Conservation (phyloP, 1,284 basidiomycete species). For the Trichosporon sp. region DNA sequence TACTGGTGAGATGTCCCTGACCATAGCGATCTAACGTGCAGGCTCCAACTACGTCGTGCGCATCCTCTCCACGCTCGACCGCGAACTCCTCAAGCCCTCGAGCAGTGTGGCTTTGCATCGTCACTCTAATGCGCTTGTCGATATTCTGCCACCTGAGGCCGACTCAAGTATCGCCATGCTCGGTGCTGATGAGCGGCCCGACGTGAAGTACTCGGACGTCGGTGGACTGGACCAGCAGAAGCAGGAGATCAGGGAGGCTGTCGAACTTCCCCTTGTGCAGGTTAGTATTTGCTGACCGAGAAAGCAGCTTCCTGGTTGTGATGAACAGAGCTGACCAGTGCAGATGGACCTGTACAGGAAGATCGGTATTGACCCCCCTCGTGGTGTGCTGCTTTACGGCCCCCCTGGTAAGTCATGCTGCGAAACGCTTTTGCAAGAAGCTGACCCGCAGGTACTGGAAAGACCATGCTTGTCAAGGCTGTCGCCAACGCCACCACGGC, state of each 20-base stretch:
- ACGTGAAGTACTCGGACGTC: constrained; percentile 83
- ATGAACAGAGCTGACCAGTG: not conserved
- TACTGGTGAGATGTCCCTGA: constrained; percentile 56
- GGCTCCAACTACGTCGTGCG: constrained; percentile 97
- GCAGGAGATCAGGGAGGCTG: constrained; percentile 98
- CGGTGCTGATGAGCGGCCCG: constrained; percentile 86
- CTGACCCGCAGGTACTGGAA: constrained; percentile 74
- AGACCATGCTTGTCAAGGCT: constrained; percentile 99
- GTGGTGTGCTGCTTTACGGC: constrained; percentile 88
- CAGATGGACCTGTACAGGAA: constrained; percentile 98
- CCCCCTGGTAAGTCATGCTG: constrained; percentile 60
- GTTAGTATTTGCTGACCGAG: constrained; percentile 22
- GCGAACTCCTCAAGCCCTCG: constrained; percentile 94
- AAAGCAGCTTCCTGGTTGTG: not conserved
- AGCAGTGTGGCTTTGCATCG: constrained; percentile 96
- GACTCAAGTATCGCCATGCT: constrained; percentile 96
- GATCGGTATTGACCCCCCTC: constrained; percentile 98
- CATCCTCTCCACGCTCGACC: constrained; percentile 93
- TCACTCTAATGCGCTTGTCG: constrained; percentile 97
- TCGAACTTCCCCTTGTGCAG: constrained; percentile 88
- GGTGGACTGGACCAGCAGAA: constrained; percentile 98
- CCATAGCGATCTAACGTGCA: constrained; percentile 13
- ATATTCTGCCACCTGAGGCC: constrained; percentile 97
- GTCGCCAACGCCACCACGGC: constrained; percentile 97
- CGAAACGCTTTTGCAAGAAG: not conserved